Evolutionary conservation across 169 alveolate genomes (phyloP), one percentile per base, ranked within the genome.

Genomic region (Eimeria zaria): DNA sequence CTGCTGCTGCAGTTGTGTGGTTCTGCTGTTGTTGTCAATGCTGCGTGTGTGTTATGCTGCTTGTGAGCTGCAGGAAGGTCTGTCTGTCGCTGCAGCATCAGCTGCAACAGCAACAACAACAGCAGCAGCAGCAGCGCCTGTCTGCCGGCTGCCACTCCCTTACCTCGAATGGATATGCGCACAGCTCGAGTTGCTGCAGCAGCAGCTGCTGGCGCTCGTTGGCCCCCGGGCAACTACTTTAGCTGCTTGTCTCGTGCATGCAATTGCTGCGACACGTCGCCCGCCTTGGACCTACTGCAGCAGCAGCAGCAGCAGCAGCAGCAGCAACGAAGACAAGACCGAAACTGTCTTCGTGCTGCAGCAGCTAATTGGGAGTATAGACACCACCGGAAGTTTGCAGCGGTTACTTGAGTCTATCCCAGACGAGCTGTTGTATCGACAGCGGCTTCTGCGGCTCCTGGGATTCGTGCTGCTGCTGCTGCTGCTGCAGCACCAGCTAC

Each of bases 401-500:
- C 71, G 90, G 90, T 73, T 81, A 53, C 73, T 51, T 7, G 90
- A 48, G 46, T 71, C 90, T 1, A 73, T 73, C 16, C 90, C 90
- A 11, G 71, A 73, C 9, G 90, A 73, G 12, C 69, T 7, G 5
- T 14, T 24, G 39, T 81, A 81, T 51, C 74, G 33, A 18, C 74
- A 53, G 90, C 90, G 53, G 90, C 73, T 81, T 51, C 90, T 81
- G 90, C 90, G 71, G 90, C 74, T 81, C 55, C 74, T 81, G 73
- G 90, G 90, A 0, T 81, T 81, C 30, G 90, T 81, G 90, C 90
- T 81, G 90, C 90, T 81, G 90, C 51, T 81, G 71, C 90, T 81
- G 73, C 74, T 81, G 90, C 90, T 81, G 90, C 51, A 55, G 90
- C 71, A 81, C 33, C 64, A 46, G 90, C 90, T 81, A n/a, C 71